Conservation (phyloP, 2,329 filamentous ascomycete species). For the Zymoseptoria crescenta region DNA sequence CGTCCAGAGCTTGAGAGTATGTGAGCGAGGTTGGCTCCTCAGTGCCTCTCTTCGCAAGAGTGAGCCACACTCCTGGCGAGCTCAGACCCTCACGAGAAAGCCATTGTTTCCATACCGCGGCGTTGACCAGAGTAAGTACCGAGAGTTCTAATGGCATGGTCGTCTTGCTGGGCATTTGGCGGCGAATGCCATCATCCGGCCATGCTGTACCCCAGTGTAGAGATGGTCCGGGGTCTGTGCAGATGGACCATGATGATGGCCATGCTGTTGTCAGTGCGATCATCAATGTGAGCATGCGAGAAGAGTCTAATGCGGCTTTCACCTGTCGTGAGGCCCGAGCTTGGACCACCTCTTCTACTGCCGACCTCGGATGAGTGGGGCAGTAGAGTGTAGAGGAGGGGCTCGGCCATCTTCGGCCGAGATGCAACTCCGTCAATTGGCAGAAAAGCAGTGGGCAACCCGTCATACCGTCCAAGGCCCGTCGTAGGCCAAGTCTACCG, state of each 20-base stretch:
- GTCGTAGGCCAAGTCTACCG: not conserved
- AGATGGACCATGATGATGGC: no score
- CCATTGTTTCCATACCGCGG: slow-evolving; percentile 14
- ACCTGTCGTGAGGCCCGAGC: not conserved
- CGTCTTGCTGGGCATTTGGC: not conserved
- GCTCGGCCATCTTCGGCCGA: not conserved
- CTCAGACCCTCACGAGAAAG: slow-evolving; percentile 5
- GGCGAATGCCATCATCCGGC: not conserved
- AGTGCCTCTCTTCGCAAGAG: slow-evolving; percentile 18
- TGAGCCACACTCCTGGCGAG: slow-evolving; percentile 17
- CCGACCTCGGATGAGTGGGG: not conserved
- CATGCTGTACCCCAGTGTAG: not conserved
- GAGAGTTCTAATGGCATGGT: slow-evolving; percentile 5
- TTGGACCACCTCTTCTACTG: not conserved
- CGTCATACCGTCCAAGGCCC: not conserved
- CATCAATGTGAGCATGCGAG: no score
- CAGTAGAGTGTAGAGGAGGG: not conserved
- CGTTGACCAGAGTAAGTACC: slow-evolving; percentile 12
- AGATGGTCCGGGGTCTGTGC: not conserved
- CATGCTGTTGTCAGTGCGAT: no score
- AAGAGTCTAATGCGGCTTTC: no score
- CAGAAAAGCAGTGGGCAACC: not conserved
- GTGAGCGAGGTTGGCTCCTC: slow-evolving; percentile 34
- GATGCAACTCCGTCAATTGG: not conserved
- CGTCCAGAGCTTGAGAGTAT: slow-evolving; percentile 45